Base-by-base conservation (phyloP, 164 flowering plant species). In the Hamamelis virginiana region DNA sequence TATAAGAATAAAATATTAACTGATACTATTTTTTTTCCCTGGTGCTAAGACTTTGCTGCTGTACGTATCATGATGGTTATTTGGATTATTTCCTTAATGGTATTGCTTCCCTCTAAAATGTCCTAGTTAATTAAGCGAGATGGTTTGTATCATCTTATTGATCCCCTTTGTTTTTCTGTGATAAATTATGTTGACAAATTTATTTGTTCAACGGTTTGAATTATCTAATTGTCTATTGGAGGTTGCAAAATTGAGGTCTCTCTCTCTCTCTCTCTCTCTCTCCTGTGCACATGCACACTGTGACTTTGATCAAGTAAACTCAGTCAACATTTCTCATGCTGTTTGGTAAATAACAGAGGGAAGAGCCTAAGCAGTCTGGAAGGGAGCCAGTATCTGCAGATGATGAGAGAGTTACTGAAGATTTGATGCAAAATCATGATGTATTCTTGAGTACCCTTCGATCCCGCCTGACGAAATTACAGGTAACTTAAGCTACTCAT, bases 391-490 rank as follows among this genome's bases (percentile, higher is more conserved):
- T 75, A 71, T 64, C 79, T 66, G 64, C 74, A 61, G 73, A 71
- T 69, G 80, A 83, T 66, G 78, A 76, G 61, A 80, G 78, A 69
- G 44, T 77, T 57, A 63, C 71, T 69, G 94, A 89, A 71, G 80
- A 59, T 70, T 69, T 92, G 28, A 76, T 92, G 90, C 85, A 82
- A 74, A 80, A 72, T 78, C 98, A 95, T 81, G 92, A 92, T 65
- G 68, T 78, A 48, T 80, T 88, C 59, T 69, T 91, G 71, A 91
- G 85, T 76, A 85, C 84, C 44, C 85, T 91, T 11, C 79, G 83
- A 15, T 87, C 97, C 16, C 88, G 97, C 67, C 75, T 92, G 67
- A 87, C 98, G 64, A 95, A 92, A 72, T 75, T 95, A 66, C 98
- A 95, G 92, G 98, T 95, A 82, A 70, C 21, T 28, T 70, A 52